These are phyloP conservation scores for Botrytis pseudocinerea DNA, from an alignment of 2,329 filamentous ascomycete species.

Conservation along the genomic window DNA sequence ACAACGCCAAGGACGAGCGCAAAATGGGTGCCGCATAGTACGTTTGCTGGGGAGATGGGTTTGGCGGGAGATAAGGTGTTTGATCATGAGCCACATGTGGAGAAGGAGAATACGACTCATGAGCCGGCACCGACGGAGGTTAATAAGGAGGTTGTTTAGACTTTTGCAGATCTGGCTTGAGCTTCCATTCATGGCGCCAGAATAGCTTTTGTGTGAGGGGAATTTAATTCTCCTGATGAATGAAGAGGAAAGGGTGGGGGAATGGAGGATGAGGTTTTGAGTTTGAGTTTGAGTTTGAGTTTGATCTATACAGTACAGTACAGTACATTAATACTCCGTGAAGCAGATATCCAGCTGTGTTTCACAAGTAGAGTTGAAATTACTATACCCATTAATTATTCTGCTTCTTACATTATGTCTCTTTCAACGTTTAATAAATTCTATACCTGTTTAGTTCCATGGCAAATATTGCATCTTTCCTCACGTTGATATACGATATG, in stretches of 20 bases:
- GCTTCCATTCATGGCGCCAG: slow-evolving; percentile 4
- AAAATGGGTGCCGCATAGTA: slow-evolving; percentile 37
- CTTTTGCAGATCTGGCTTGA: neutral
- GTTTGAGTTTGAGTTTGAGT: neutral
- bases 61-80: slow-evolving; percentile 25
- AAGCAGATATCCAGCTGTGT: neutral
- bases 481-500: neutral
- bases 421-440: neutral
- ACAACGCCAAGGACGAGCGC: slow-evolving; percentile 44
- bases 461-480: neutral
- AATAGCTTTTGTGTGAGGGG: neutral
- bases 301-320: neutral
- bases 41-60: slow-evolving; percentile 37
- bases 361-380: slow-evolving; percentile 8
- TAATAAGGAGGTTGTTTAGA: slow-evolving; percentile 26
- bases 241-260: no score
- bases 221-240: neutral
- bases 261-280: neutral
- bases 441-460: neutral
- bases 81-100: slow-evolving; percentile 1
- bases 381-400: slow-evolving; percentile 24
- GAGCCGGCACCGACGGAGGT: neutral
- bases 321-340: neutral
- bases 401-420: neutral
- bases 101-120: slow-evolving; percentile 19